Conservation (phyloP, 768 basidiomycete species). For the Collybiopsis confluens region DNA sequence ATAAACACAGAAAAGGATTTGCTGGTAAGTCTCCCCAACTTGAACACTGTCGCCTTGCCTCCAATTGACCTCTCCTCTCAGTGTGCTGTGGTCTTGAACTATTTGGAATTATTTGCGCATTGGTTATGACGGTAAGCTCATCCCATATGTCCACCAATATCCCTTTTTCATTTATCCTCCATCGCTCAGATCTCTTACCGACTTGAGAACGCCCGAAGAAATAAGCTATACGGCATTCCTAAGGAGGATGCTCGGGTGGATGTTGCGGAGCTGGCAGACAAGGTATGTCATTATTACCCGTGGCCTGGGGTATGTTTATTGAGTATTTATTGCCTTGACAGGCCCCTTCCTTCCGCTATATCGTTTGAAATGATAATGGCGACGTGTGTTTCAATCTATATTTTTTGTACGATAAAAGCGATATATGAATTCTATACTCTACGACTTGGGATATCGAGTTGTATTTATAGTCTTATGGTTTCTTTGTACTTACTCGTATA, state of each 20-base stretch:
- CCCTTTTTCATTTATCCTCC: not conserved
- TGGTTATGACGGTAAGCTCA: slow-evolving; percentile 45
- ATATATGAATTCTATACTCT: not conserved
- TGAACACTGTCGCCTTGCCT: not conserved
- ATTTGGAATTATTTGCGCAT: slow-evolving; percentile 48
- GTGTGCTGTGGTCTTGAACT: slow-evolving; percentile 51
- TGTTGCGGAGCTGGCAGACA: slow-evolving; percentile 61
- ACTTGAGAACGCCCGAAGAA: slow-evolving; percentile 52
- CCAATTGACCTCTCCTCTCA: slow-evolving; percentile 14
- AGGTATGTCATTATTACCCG: slow-evolving; percentile 35
- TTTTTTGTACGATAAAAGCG: not conserved
- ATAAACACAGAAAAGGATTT: slow-evolving; percentile 52
- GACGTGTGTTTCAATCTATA: not conserved
- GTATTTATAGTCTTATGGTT: not conserved
- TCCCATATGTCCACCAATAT: not conserved
- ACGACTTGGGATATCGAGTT: not conserved
- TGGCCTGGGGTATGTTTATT: not conserved
- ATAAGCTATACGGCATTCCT: slow-evolving; percentile 49
- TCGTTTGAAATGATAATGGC: slow-evolving; percentile 16
- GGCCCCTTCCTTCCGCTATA: slow-evolving; percentile 63
- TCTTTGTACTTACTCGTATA: not conserved
- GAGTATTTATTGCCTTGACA: slow-evolving; percentile 17
- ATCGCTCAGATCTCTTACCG: slow-evolving; percentile 53
- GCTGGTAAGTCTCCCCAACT: slow-evolving; percentile 36
- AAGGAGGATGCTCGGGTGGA: slow-evolving; percentile 47